phyloP scores from a whole-genome alignment of 208 protist genomes.

The Lotmaria passim region DNA sequence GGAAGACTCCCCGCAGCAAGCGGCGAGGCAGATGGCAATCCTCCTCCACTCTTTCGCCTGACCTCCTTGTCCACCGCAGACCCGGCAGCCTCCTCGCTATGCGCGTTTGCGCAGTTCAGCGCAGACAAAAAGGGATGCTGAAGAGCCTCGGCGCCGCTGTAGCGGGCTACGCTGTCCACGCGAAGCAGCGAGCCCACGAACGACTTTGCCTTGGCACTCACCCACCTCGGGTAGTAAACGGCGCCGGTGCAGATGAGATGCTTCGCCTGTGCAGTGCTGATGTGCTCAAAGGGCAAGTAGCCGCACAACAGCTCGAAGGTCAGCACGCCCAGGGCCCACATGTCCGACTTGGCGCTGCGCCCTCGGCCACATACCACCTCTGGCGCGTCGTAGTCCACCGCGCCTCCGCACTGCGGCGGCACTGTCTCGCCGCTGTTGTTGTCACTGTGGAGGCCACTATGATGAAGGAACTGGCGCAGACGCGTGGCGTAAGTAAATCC shows the following conservation, averaged over 20 bases:
- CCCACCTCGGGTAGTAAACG: conserved; percentile 34
- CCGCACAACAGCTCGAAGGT: conserved; percentile 68
- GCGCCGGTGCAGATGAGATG: conserved; percentile 43
- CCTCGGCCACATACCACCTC: conserved; percentile 83
- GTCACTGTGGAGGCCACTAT: no score
- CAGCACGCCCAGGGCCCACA: conserved; percentile 79
- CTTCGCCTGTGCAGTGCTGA: conserved; percentile 38
- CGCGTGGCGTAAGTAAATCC: conserved; percentile 95
- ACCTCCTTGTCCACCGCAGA: neutral
- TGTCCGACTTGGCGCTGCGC: conserved; percentile 61
- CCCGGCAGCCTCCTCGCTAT: no score
- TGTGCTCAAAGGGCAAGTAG: conserved; percentile 52
- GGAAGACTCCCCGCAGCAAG: neutral
- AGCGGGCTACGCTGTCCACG: conserved; percentile 51
- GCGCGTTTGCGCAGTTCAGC: no score
- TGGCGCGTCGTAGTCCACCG: conserved; percentile 97
- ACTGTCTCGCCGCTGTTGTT: no score
- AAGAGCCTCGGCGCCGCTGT: conserved; percentile 52
- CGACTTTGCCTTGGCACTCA: conserved; percentile 48
- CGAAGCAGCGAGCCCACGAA: conserved; percentile 64
- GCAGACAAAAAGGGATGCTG: conserved; percentile 56
- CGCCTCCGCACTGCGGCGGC: neutral
- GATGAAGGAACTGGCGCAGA: neutral
- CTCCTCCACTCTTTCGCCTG: no score
- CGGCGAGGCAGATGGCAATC: neutral